Percentiles rank a stretch among this genome's conserved stretches.
Evolutionary conservation across 192 early-diverging fungal genomes (phyloP).

Genomic region (Coemansia sp.): DNA sequence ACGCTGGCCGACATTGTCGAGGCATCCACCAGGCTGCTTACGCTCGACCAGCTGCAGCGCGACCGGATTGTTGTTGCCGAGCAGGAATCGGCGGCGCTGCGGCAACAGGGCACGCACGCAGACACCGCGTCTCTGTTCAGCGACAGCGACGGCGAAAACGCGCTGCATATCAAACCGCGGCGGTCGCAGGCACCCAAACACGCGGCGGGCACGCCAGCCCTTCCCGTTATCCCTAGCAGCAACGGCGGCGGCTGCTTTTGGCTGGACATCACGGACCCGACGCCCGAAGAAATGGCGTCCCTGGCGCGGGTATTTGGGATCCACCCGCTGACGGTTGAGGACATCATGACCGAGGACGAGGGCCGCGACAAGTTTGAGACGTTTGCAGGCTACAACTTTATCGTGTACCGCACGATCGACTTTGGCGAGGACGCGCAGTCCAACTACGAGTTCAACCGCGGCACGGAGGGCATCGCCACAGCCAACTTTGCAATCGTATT

Average conservation of each 20-base stretch:
- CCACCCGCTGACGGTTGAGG: conserved; percentile 84
- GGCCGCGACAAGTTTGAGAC: conserved; percentile 92
- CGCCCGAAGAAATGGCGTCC: conserved; percentile 59
- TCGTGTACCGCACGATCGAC: conserved; percentile 78
- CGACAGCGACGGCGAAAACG: conserved; percentile 11
- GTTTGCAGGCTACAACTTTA: conserved; percentile 81
- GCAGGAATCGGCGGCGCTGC: not conserved
- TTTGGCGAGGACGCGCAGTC: conserved; percentile 54
- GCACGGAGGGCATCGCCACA: conserved; percentile 59
- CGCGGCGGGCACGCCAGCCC: not conserved
- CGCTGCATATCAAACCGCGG: not conserved
- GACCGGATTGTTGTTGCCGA: conserved; percentile 18
- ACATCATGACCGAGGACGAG: conserved; percentile 83
- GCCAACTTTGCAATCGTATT: conserved; percentile 55
- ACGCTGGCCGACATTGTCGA: conserved; percentile 46
- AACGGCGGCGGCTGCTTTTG: conserved; percentile 62
- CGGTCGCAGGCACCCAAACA: not conserved
- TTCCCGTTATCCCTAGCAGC: not conserved
- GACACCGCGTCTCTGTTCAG: not conserved
- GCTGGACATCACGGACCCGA: conserved; percentile 70
- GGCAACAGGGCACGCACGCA: not conserved
- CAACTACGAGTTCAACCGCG: conserved; percentile 50
- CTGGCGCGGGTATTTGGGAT: conserved; percentile 67
- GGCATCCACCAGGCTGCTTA: conserved; percentile 16
- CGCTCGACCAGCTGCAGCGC: conserved; percentile 29